Conservation (phyloP, 225 moss, liverwort and hornwort species). For the Polytrichum commune region DNA sequence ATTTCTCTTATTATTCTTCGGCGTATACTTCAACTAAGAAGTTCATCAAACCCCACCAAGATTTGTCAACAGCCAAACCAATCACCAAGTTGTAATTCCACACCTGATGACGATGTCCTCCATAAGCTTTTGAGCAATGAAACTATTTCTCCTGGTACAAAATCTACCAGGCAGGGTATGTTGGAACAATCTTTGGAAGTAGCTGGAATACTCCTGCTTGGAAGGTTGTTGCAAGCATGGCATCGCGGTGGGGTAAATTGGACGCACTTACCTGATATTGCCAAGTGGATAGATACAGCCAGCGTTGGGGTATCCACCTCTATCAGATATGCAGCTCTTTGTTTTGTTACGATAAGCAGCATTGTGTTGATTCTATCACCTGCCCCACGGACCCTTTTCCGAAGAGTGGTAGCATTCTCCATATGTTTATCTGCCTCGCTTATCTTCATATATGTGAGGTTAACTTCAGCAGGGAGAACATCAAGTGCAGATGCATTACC, state of each 20-base stretch:
- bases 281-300: conserved; percentile 60
- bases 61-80: conserved; percentile 1
- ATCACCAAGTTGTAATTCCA: not conserved
- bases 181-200: conserved; percentile 27
- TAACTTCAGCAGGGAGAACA: conserved; percentile 18
- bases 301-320: conserved; percentile 29
- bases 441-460: conserved; percentile 47
- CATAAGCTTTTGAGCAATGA: conserved; percentile 5
- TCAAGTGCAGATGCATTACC: conserved; percentile 34
- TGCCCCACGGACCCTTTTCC: conserved; percentile 31
- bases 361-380: conserved; percentile 42
- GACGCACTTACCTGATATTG: conserved; percentile 73
- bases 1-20: conserved; percentile 52
- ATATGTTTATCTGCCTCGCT: conserved; percentile 48
- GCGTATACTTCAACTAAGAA: conserved; percentile 40
- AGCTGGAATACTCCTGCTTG: conserved; percentile 45
- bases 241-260: conserved; percentile 88
- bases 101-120: not conserved
- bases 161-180: conserved; percentile 3
- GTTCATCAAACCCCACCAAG: not conserved
- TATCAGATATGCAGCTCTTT: conserved; percentile 41
- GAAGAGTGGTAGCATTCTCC: conserved; percentile 37
- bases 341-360: conserved; percentile 40
- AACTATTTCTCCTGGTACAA: conserved; percentile 4
- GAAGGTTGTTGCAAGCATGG: conserved; percentile 74